Evolutionary conservation across 1,139 yeast genomes (phyloP).

Genomic region (Kodamaea alishanica): DNA sequence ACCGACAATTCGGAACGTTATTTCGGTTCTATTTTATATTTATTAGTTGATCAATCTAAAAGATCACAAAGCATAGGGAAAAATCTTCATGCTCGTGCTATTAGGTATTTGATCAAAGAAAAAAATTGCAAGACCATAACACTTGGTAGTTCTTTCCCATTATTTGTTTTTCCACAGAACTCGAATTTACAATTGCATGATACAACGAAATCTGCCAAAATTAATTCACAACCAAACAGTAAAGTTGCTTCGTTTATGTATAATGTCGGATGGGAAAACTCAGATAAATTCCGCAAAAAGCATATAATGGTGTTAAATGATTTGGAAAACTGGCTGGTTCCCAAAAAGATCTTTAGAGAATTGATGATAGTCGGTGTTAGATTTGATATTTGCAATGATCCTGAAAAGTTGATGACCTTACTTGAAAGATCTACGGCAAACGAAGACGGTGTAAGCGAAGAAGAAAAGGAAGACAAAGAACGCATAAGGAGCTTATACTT

Average conservation of each 20-base stretch:
- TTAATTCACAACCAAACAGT: conserved; percentile 10
- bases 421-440: conserved; percentile 20
- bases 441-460: conserved; percentile 6
- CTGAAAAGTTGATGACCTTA: conserved; percentile 36
- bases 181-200: conserved; percentile 15
- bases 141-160: conserved; percentile 54
- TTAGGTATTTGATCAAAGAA: conserved; percentile 48
- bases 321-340: conserved; percentile 48
- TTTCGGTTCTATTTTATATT: conserved; percentile 45
- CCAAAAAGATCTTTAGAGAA: conserved; percentile 52
- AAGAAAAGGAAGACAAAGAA: conserved; percentile 13
- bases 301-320: conserved; percentile 38
- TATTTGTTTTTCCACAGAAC: conserved; percentile 41
- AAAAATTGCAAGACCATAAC: conserved; percentile 39
- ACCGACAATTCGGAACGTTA: conserved; percentile 14
- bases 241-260: conserved; percentile 32
- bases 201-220: not conserved
- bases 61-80: conserved; percentile 58
- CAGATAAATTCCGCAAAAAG: conserved; percentile 18
- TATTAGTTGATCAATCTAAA: conserved; percentile 55
- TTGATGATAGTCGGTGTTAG: conserved; percentile 58
- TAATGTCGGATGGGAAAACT: conserved; percentile 38
- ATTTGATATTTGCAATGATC: conserved; percentile 51
- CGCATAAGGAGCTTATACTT: conserved; percentile 17
- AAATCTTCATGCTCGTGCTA: conserved; percentile 53